A percentile compares a stretch with the other conserved stretches of the same genome.
Conservation (phyloP, 139 green algal species). For the Chlorella sorokiniana region DNA sequence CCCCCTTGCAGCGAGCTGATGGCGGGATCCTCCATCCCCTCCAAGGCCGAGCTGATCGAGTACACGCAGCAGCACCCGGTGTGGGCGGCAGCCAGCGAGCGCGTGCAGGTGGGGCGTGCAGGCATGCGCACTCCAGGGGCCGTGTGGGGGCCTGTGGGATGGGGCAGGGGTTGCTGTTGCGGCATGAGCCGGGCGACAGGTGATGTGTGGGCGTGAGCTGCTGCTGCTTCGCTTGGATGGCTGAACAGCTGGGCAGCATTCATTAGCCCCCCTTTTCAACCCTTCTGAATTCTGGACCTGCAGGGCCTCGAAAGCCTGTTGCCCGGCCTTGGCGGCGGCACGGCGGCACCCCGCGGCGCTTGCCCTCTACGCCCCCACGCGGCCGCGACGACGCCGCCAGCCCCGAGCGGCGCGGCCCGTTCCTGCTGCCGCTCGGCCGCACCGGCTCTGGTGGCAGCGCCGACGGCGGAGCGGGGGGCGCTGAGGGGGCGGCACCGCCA, state of each 20-base stretch:
- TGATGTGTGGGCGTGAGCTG: background rate
- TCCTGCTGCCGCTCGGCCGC: slow-evolving; percentile 12
- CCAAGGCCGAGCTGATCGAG: slow-evolving; percentile 36
- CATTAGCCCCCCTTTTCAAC: background rate
- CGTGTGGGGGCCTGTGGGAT: background rate
- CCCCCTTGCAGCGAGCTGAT: slow-evolving; percentile 26
- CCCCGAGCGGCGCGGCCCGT: background rate
- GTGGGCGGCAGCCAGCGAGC: slow-evolving; percentile 4
- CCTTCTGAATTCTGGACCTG: background rate
- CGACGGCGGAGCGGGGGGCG: background rate
- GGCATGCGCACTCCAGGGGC: background rate
- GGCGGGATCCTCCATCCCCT: slow-evolving; percentile 29
- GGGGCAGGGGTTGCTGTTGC: background rate
- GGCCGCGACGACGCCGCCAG: slow-evolving; percentile 4
- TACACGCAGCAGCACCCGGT: slow-evolving; percentile 45
- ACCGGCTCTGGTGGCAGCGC: background rate
- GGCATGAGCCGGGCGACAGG: background rate
- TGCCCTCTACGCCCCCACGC: background rate
- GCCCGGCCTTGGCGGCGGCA: background rate
- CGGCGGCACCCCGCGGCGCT: background rate
- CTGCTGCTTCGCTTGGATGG: background rate
- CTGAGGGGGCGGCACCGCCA: background rate
- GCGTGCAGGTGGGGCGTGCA: slow-evolving; percentile 15
- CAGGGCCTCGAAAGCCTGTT: slow-evolving; percentile 38
- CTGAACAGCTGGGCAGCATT: background rate